A percentile compares a stretch with the other conserved stretches of the same genome.
phyloP scores from a whole-genome alignment of 2,329 filamentous ascomycete genomes.

The Aspergillus fructus region DNA sequence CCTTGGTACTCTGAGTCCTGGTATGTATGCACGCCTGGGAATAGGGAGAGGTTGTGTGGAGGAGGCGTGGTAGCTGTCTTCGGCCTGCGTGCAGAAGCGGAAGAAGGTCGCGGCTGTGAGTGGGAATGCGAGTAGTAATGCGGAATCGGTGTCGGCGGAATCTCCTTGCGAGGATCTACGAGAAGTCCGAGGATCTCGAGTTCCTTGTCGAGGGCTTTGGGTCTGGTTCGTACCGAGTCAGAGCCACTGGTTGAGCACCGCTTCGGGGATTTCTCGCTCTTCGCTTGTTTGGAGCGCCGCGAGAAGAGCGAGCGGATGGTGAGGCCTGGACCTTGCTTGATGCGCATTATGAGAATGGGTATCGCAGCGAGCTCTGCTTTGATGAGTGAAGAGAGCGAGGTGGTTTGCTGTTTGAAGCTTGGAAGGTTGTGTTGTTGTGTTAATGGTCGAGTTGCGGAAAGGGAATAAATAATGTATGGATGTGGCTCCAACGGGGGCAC shows the following conservation, averaged over 20 bases:
- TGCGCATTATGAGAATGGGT: neutral
- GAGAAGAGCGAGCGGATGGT: conserved; percentile 9
- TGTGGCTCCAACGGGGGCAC: neutral
- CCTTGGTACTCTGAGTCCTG: neutral
- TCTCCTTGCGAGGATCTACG: neutral
- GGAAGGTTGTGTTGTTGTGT: neutral
- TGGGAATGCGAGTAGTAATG: neutral
- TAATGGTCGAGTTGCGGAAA: neutral
- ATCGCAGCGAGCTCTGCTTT: neutral
- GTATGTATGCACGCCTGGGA: neutral
- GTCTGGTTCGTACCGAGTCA: neutral
- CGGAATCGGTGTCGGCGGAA: neutral
- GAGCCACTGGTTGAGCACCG: neutral
- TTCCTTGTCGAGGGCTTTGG: neutral
- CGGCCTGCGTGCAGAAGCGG: neutral
- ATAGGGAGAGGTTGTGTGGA: neutral
- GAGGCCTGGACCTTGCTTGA: neutral
- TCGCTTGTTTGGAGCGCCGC: neutral
- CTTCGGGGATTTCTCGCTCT: neutral
- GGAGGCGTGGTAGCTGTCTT: neutral
- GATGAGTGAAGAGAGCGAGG: neutral
- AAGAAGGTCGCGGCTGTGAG: neutral
- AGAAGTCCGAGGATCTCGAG: conserved; percentile 5
- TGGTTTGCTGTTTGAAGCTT: neutral
- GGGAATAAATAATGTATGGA: too few relatives aligned